Conservation (phyloP, 257 asterid species). For the Przewalskia tangutica region DNA sequence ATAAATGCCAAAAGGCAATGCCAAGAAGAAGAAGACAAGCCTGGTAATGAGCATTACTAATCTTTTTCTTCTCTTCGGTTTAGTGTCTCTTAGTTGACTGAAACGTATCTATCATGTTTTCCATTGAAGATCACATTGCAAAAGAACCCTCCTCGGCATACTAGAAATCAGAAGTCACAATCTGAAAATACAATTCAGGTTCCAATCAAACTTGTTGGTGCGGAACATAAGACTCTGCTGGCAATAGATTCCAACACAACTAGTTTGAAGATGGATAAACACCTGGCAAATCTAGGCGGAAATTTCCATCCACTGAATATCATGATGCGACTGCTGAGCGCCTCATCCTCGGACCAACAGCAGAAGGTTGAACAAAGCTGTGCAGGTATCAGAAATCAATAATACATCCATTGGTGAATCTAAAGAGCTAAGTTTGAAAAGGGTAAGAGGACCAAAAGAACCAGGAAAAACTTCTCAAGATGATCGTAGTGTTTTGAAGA, state of each 20-base stretch:
- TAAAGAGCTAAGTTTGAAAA: constrained; percentile 57
- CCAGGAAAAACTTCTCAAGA: constrained; percentile 33
- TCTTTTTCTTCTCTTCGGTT: not conserved
- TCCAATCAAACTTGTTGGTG: constrained; percentile 9
- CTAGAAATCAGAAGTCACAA: constrained; percentile 26
- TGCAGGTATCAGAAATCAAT: constrained; percentile 22
- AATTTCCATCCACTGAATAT: constrained; percentile 16
- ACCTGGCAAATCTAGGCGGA: constrained; percentile 15
- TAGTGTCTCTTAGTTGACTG: constrained; percentile 5
- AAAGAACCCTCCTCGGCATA: constrained; percentile 20
- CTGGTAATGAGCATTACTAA: constrained; percentile 26
- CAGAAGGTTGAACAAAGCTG: constrained; percentile 31
- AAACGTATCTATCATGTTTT: constrained; percentile 10
- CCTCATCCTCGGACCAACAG: constrained; percentile 16
- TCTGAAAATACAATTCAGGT: constrained; percentile 29
- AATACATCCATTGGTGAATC: constrained; percentile 19
- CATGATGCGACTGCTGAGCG: constrained; percentile 9
- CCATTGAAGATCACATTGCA: constrained; percentile 27
- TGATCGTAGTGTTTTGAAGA: constrained; percentile 44
- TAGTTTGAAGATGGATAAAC: constrained; percentile 14
- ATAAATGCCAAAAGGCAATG: constrained; percentile 25
- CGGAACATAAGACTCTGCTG: constrained; percentile 6
- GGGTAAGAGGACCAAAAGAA: constrained; percentile 49
- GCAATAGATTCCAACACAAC: constrained; percentile 14
- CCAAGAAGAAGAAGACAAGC: constrained; percentile 9